These are phyloP conservation scores for Penicillium nucicola DNA, from an alignment of 495 filamentous ascomycete genomes.

Conservation along the genomic window DNA sequence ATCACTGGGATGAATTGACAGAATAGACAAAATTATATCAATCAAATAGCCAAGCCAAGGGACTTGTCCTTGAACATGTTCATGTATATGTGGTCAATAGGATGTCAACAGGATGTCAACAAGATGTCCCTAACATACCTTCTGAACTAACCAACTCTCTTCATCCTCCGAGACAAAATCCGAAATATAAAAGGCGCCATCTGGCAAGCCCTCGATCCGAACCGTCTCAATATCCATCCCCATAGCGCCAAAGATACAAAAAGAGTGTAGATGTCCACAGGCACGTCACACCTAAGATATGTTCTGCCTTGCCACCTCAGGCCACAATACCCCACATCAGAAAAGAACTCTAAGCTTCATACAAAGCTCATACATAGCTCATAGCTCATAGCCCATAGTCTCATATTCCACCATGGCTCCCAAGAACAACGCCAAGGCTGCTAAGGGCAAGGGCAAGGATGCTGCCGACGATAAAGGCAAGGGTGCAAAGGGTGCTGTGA, in stretches of 20 bases:
- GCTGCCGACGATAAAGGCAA: constrained; percentile 42
- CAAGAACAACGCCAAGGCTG: constrained; percentile 50
- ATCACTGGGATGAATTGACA: too few species aligned
- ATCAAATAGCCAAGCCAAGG: too few species aligned
- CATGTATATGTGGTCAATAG: too few species aligned
- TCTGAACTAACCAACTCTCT: constrained; percentile 66
- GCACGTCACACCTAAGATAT: constrained; percentile 5
- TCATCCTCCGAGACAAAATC: constrained; percentile 80
- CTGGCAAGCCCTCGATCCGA: constrained; percentile 58
- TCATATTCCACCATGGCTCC: constrained; percentile 40
- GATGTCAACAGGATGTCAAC: too few species aligned
- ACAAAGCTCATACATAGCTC: too few species aligned
- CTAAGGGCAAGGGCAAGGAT: constrained; percentile 46
- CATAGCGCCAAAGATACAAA: constrained; percentile 1
- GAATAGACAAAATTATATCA: too few species aligned
- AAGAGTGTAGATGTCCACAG: too few species aligned
- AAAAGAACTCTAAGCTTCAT: too few species aligned
- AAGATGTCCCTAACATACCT: constrained; percentile 42
- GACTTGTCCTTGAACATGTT: too few species aligned
- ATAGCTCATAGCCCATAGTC: background rate
- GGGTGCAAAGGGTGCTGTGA: constrained; percentile 49
- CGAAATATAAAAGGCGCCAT: constrained; percentile 78
- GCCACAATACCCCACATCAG: constrained; percentile 5
- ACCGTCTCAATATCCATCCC: constrained; percentile 34
- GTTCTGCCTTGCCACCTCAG: constrained; percentile 5